phyloP scores from a whole-genome alignment of 371 early-diverging fungal species.

The Mortierella sp. region DNA sequence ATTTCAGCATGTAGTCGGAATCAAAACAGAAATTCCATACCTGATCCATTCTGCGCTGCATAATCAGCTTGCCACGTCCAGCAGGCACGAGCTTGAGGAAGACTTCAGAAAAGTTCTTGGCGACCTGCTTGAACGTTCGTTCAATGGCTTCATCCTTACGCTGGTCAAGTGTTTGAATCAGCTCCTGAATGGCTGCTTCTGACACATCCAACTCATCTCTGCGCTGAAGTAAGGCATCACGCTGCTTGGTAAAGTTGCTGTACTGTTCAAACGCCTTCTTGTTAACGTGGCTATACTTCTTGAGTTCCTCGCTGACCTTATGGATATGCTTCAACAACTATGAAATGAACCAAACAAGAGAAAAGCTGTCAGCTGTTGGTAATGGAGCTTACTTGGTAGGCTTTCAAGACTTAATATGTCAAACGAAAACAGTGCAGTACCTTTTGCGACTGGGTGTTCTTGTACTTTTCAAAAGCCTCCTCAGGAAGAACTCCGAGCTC shows the following conservation, averaged over 20 bases:
- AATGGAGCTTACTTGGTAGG: background rate
- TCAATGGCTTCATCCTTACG: constrained; percentile 98
- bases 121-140: constrained; percentile 95
- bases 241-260: constrained; percentile 92
- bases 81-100: constrained; percentile 94
- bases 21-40: constrained; percentile 49
- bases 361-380: background rate
- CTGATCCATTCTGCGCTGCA: constrained; percentile 79
- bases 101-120: constrained; percentile 87
- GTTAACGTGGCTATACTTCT: constrained; percentile 95
- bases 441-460: constrained; percentile 63
- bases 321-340: constrained; percentile 83
- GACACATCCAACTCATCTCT: constrained; percentile 92
- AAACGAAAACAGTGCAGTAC: constrained; percentile 32
- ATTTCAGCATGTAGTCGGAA: too few species aligned
- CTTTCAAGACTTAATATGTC: background rate
- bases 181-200: constrained; percentile 84
- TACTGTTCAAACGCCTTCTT: constrained; percentile 99
- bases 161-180: constrained; percentile 93
- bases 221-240: constrained; percentile 84
- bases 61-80: constrained; percentile 90
- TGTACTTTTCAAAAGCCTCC: constrained; percentile 89
- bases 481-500: constrained; percentile 98
- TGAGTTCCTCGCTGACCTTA: constrained; percentile 86
- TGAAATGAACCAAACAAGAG: background rate